Base-by-base conservation (phyloP, 352 stramenopile species). In the Nothophytophthora sp. region DNA sequence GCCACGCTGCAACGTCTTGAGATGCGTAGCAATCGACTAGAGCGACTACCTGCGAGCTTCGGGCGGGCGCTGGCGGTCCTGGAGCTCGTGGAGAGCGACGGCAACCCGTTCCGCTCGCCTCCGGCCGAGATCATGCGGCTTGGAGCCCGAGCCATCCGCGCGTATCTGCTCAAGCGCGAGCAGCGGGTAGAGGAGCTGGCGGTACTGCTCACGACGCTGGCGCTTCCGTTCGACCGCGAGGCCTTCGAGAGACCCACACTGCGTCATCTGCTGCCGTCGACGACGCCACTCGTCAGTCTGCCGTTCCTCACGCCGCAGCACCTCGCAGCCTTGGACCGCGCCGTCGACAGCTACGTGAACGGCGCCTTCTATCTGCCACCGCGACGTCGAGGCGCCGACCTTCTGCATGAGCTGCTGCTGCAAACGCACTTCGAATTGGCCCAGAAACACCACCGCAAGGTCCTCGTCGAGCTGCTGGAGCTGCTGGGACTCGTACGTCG, bases 21-120 rank as follows among this genome's bases (percentile, higher is more conserved):
- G 18, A 82, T 92, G 58, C 81, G 90, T 41, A 88, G 69, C 55
- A 90, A 92, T 66, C 79, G 84, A 33, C 59, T 92, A 19, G 67
- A 68, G n/a, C 68, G 69, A 0, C 37, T 92, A 1, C 81, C 81
- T 0, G 53, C 84, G 9, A 70, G 66, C 30, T 89, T 92, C 53
- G 76, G 76, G 0, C 63, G 70, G 15, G 47, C 47, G n/a, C 48
- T 92, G 22, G 12, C 36, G 5, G 52, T 19, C 2, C 49, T 92
- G 5, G 40, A 85, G 15, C 43, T 70, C 20, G 60, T 89, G 5
- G 67, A 87, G 27, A 82, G 72, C 30, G 78, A 92, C 24, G 78
- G 81, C 11, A 92, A 90, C 45, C 81, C 81, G n/a, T 87, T 90
- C 37, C 62, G 69, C 16, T 90, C 76, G 9, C 81, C 81, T 4